Percentiles rank a stretch among this genome's conserved stretches.
These are phyloP conservation scores for Suillus cothurnatus DNA, from an alignment of 768 basidiomycete species.

Conservation along the genomic window DNA sequence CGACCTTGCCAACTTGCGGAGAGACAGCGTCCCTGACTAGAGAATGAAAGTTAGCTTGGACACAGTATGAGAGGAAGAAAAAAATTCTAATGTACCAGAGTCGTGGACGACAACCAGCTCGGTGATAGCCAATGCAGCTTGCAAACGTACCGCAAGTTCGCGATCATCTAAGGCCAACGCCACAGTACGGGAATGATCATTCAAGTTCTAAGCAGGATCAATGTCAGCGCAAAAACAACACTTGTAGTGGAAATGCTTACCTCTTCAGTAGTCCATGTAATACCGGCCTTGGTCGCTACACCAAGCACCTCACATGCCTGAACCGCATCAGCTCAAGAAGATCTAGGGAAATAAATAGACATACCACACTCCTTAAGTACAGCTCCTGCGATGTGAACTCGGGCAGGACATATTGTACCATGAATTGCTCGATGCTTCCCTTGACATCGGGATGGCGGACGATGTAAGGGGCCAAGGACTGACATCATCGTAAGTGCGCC, in stretches of 20 bases:
- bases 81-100: slow-evolving; percentile 46
- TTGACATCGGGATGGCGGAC: slow-evolving; percentile 85
- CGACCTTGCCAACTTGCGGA: slow-evolving; percentile 53
- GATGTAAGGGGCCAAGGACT: slow-evolving; percentile 65
- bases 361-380: slow-evolving; percentile 76
- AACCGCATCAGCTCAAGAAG: slow-evolving; percentile 7
- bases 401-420: slow-evolving; percentile 72
- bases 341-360: slow-evolving; percentile 28
- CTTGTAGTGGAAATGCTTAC: slow-evolving; percentile 36
- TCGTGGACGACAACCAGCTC: slow-evolving; percentile 70
- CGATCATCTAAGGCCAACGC: slow-evolving; percentile 72
- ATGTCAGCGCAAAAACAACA: slow-evolving; percentile 2
- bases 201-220: slow-evolving; percentile 51
- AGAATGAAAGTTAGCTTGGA: slow-evolving; percentile 1
- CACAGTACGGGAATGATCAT: slow-evolving; percentile 63
- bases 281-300: slow-evolving; percentile 67
- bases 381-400: slow-evolving; percentile 67
- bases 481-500: slow-evolving; percentile 56
- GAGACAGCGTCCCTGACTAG: slow-evolving; percentile 59
- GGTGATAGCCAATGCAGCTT: slow-evolving; percentile 78
- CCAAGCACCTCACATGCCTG: slow-evolving; percentile 84
- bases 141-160: slow-evolving; percentile 82
- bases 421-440: slow-evolving; percentile 74
- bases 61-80: neutral
- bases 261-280: slow-evolving; percentile 66